These are phyloP conservation scores for Candida tallmaniae DNA, from an alignment of 805 yeast species.

Conservation along the genomic window DNA sequence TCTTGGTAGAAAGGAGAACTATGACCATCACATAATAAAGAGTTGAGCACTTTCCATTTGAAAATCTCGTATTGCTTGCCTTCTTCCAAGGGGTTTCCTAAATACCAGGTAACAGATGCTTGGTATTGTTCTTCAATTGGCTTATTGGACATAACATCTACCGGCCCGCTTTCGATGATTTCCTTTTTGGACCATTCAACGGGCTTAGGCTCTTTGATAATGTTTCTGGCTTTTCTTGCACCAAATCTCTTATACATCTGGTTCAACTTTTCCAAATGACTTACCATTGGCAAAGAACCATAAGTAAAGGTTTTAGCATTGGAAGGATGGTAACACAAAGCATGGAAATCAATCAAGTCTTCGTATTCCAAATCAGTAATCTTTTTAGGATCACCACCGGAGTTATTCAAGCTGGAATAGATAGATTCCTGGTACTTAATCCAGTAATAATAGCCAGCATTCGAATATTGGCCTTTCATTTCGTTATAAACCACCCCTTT, in stretches of 20 bases:
- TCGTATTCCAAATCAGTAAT: conserved; percentile 74
- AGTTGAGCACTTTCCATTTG: conserved; percentile 64
- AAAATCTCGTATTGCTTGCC: conserved; percentile 56
- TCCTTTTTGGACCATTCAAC: conserved; percentile 17
- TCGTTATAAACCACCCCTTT: conserved; percentile 98
- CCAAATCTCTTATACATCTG: conserved; percentile 52
- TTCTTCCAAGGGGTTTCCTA: conserved; percentile 65
- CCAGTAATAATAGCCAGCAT: conserved; percentile 80
- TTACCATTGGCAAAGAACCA: conserved; percentile 66
- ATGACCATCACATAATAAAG: conserved; percentile 82
- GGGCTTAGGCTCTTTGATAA: conserved; percentile 41
- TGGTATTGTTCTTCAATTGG: conserved; percentile 76
- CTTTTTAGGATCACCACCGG: conserved; percentile 89
- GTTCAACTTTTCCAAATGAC: conserved; percentile 56
- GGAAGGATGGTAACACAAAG: conserved; percentile 78
- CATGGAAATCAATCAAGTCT: conserved; percentile 75
- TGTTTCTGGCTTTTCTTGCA: conserved; percentile 28
- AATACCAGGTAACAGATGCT: conserved; percentile 82
- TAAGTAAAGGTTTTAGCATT: conserved; percentile 85
- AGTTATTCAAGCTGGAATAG: conserved; percentile 79
- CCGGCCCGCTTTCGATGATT: conserved; percentile 56
- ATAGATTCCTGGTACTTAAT: conserved; percentile 77
- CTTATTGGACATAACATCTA: conserved; percentile 48
- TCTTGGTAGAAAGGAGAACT: conserved; percentile 84
- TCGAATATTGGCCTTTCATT: conserved; percentile 96